These are phyloP conservation scores for Phytophthora fragariae DNA, from an alignment of 352 stramenopile species.

Conservation along the genomic window DNA sequence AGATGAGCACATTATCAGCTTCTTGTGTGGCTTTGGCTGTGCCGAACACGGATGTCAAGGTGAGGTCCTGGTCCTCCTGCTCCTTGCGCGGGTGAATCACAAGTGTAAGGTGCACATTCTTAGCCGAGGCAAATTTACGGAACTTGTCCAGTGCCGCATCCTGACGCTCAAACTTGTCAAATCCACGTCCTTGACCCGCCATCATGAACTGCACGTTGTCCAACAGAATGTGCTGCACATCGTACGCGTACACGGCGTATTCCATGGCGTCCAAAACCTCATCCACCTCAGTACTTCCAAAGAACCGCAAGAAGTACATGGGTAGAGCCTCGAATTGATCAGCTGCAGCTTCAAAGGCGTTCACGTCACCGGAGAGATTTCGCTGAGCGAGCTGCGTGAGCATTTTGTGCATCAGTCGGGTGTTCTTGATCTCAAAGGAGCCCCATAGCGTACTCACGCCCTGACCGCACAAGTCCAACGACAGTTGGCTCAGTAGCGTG, in stretches of 20 bases:
- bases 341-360: conserved; percentile 79
- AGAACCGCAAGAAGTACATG: conserved; percentile 99
- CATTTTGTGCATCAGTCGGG: conserved; percentile 97
- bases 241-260: conserved; percentile 98
- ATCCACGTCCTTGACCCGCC: conserved; percentile 83
- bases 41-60: conserved; percentile 97
- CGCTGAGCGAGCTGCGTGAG: conserved; percentile 94
- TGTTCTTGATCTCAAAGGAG: conserved; percentile 99
- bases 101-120: conserved; percentile 98
- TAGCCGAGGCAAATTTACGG: conserved; percentile 96
- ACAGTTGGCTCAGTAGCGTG: conserved; percentile 93
- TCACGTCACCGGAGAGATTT: conserved; percentile 72
- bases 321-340: conserved; percentile 95
- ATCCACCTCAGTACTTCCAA: conserved; percentile 95
- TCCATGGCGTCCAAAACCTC: conserved; percentile 99
- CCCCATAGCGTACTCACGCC: conserved; percentile 99
- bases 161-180: conserved; percentile 91
- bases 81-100: conserved; percentile 99
- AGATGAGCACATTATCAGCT: conserved; percentile 99
- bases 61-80: conserved; percentile 93
- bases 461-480: conserved; percentile 92
- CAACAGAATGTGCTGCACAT: conserved; percentile 98
- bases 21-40: conserved; percentile 99
- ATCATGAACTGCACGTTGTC: conserved; percentile 99
- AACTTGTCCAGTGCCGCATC: conserved; percentile 97